Evolutionary conservation across 495 filamentous ascomycete genomes (phyloP), one percentile per base, ranked within the genome.

Genomic region (Hypoxylon rickii): DNA sequence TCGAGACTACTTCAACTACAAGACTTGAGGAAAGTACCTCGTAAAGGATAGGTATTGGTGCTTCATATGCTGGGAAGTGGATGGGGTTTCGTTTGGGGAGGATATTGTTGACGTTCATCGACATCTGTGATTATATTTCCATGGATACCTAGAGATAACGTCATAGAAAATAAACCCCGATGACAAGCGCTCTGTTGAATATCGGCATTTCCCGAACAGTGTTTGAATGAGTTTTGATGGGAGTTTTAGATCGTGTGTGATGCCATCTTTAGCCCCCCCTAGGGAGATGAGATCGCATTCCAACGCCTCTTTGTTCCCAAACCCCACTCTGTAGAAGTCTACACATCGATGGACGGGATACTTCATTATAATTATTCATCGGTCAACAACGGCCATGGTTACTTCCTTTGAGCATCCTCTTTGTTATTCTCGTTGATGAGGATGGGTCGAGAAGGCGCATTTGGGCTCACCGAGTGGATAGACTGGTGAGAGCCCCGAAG

Each of bases 201-300:
- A 7, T 22, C 55, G 55, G 55, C 1, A 32, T 54, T 55, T 24
- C 39, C 54, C 54, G 55, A 43, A 16, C 20, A 4, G 33, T n/a
- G 7, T 18, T n/a, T 8, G 58, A 41, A 42, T 48, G 43, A 46
- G 7, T 29, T 16, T 26, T 24, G 38, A 38, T 52, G 36, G 45
- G 47, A 44, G 22, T 53, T 56, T 41, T 59, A 34, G 49, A 37
- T 53, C 48, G 34, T 51, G 40, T 13, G 45, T 17, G 20, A 42
- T 51, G 29, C 45, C 32, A 19, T 20, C 34, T 43, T 39, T 55
- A 31, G 43, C 16, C 44, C 37, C 59, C 40, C 44, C 34, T 18
- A n/a, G 55, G 49, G 16, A 64, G 59, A 63, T 63, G 59, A 48
- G 36, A 17, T 59, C 52, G 36, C 66, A 69, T 69, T 69, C 66